Evolutionary conservation across 352 stramenopile species (phyloP).

Genomic region (Plasmopara viticola): DNA sequence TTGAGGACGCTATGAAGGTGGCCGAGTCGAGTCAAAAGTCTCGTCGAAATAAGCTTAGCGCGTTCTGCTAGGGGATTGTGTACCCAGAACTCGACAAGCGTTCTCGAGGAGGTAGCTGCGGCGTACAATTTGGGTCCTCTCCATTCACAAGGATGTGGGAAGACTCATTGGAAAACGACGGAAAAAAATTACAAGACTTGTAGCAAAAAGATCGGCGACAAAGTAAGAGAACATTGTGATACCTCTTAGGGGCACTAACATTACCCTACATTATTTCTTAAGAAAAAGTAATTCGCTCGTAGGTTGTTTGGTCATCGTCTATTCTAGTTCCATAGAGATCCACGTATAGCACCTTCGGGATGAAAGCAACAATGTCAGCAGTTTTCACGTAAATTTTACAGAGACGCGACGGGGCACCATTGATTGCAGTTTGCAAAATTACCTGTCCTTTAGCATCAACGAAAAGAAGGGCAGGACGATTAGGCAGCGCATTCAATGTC

Average conservation of each 20-base stretch:
- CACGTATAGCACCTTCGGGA: conserved; percentile 72
- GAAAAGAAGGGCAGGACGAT: conserved; percentile 42
- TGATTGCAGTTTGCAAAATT: conserved; percentile 54
- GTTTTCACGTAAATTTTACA: conserved; percentile 77
- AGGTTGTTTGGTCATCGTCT: conserved; percentile 41
- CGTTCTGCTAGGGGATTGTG: conserved; percentile 94
- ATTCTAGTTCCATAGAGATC: conserved; percentile 60
- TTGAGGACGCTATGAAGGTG: conserved; percentile 98
- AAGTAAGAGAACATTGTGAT: too few relatives aligned
- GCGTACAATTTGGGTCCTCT: conserved; percentile 42
- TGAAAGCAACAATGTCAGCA: conserved; percentile 42
- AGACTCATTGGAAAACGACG: conserved; percentile 52
- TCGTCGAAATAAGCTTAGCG: conserved; percentile 59
- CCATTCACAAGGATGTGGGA: conserved; percentile 7
- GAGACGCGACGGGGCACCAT: conserved; percentile 36
- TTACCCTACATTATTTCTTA: neutral
- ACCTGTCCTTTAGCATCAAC: conserved; percentile 48
- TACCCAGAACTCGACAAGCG: conserved; percentile 97
- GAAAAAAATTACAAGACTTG: conserved; percentile 32
- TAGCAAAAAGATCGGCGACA: too few relatives aligned
- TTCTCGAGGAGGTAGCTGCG: conserved; percentile 89
- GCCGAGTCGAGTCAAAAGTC: conserved; percentile 92
- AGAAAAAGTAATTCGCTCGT: conserved; percentile 53
- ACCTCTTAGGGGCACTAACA: too few relatives aligned
- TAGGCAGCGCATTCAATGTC: conserved; percentile 64